phyloP scores from a whole-genome alignment of 495 filamentous ascomycete species.

The Talaromyces wortmannii region DNA sequence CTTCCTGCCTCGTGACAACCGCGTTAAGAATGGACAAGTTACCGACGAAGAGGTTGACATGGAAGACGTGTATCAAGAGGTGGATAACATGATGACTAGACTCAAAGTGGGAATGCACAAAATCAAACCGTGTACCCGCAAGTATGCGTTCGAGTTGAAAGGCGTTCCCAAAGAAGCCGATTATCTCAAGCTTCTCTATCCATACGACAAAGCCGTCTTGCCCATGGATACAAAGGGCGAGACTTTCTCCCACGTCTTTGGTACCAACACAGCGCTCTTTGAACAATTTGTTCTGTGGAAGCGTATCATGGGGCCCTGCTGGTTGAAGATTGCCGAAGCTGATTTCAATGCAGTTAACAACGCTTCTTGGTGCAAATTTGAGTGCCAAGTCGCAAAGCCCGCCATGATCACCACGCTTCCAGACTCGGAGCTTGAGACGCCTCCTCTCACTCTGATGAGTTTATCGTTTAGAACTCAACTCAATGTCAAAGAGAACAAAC shows the following conservation, averaged over 20 bases:
- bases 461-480: conserved; percentile 80
- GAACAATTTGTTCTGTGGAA: conserved; percentile 98
- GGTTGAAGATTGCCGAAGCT: conserved; percentile 80
- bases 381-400: conserved; percentile 74
- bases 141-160: conserved; percentile 92
- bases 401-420: conserved; percentile 59
- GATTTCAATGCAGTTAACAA: conserved; percentile 83
- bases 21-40: conserved; percentile 55
- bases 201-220: conserved; percentile 70
- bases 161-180: conserved; percentile 82
- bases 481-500: conserved; percentile 91
- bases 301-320: conserved; percentile 97
- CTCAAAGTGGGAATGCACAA: conserved; percentile 82
- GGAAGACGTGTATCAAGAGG: conserved; percentile 84
- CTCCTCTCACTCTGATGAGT: conserved; percentile 91
- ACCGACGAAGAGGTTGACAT: conserved; percentile 80
- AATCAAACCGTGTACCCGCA: conserved; percentile 81
- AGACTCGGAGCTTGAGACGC: conserved; percentile 73
- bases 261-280: conserved; percentile 87
- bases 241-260: conserved; percentile 93
- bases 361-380: conserved; percentile 93
- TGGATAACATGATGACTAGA: conserved; percentile 75
- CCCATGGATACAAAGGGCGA: conserved; percentile 68
- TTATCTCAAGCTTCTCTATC: conserved; percentile 90
- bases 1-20: conserved; percentile 77